A percentile compares a stretch with the other conserved stretches of the same genome.
phyloP scores from a whole-genome alignment of 192 early-diverging fungal species.

The Rhizoclosmatium sp. region DNA sequence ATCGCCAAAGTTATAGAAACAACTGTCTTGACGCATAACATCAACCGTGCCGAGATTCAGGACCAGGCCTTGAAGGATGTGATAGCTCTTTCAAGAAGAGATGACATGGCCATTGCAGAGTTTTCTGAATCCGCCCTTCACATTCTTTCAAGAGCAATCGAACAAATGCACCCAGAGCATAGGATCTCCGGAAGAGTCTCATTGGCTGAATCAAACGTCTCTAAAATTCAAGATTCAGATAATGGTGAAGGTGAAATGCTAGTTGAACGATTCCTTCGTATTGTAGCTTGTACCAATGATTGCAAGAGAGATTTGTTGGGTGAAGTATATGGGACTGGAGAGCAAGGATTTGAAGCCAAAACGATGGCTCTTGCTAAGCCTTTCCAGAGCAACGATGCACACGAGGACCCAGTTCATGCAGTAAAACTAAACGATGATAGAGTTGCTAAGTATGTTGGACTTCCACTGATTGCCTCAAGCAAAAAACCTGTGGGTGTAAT shows the following conservation, averaged over 20 bases:
- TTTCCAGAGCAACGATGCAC: background rate
- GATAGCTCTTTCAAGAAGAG: background rate
- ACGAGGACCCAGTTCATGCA: constrained; percentile 4
- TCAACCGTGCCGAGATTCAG: constrained; percentile 37
- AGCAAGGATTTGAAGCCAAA: constrained; percentile 33
- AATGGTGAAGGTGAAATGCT: background rate
- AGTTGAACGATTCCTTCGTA: constrained; percentile 33
- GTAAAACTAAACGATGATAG: constrained; percentile 13
- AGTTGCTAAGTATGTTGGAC: constrained; percentile 39
- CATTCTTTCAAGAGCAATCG: constrained; percentile 32
- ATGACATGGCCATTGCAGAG: constrained; percentile 37
- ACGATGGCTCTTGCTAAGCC: constrained; percentile 20
- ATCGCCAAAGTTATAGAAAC: constrained; percentile 1
- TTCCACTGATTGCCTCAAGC: constrained; percentile 26
- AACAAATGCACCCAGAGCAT: constrained; percentile 43
- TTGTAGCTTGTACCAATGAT: constrained; percentile 37
- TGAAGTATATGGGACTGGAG: constrained; percentile 3
- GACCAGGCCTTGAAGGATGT: constrained; percentile 27
- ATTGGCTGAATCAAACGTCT: constrained; percentile 34
- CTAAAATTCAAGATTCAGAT: background rate
- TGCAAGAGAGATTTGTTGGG: constrained; percentile 1
- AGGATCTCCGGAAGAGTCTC: constrained; percentile 32
- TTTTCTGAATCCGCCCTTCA: constrained; percentile 34
- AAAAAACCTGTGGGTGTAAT: constrained; percentile 40
- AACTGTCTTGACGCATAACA: background rate